phyloP scores from a whole-genome alignment of 2,329 filamentous ascomycete genomes.

The Colletotrichum eleusines region DNA sequence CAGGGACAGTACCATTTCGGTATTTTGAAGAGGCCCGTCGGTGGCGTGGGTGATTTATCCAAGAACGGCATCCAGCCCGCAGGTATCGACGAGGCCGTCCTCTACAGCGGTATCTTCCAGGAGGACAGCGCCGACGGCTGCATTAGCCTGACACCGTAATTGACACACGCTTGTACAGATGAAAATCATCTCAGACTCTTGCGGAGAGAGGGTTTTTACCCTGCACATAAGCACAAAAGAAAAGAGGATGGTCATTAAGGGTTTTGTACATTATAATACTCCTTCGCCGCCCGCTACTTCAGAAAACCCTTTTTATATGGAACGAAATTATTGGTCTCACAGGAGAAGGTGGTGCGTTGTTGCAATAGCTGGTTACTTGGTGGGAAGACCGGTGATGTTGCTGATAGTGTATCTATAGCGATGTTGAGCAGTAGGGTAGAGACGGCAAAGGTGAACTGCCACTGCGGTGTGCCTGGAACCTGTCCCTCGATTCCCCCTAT shows the following conservation, averaged over 20 bases:
- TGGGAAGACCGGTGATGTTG: too few relatives aligned
- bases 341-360: too few relatives aligned
- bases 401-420: too few relatives aligned
- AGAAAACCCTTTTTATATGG: too few relatives aligned
- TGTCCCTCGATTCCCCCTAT: too few relatives aligned
- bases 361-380: not conserved
- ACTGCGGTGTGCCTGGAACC: too few relatives aligned
- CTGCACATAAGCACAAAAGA: not conserved
- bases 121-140: conserved; percentile 58
- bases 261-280: not conserved
- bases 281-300: too few relatives aligned
- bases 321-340: too few relatives aligned
- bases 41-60: conserved; percentile 56
- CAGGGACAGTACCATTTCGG: conserved; percentile 73
- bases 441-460: too few relatives aligned
- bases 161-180: not conserved
- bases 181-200: not conserved
- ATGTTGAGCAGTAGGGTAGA: too few relatives aligned
- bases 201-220: not conserved
- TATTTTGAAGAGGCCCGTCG: conserved; percentile 70
- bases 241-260: not conserved
- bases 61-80: conserved; percentile 61
- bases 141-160: conserved; percentile 29
- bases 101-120: conserved; percentile 65
- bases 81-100: conserved; percentile 64